phyloP scores from a whole-genome alignment of 768 basidiomycete species.

The Panaeolus cyanescens region DNA sequence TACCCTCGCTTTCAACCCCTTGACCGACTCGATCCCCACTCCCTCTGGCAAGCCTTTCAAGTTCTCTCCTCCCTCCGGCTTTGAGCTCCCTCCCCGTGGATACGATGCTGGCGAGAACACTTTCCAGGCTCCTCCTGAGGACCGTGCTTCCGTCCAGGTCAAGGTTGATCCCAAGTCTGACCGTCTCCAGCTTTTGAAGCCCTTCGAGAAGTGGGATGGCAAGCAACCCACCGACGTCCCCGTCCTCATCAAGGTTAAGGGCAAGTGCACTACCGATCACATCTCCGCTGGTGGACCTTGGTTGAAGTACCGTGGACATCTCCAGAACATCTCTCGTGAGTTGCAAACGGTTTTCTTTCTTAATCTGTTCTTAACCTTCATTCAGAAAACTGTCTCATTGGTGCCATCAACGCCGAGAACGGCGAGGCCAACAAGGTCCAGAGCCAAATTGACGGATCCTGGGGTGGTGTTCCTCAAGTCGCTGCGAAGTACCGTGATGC shows the following conservation, averaged over 20 bases:
- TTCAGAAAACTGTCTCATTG: constrained; percentile 93
- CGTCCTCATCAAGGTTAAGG: constrained; percentile 96
- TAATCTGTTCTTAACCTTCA: constrained; percentile 10
- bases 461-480: constrained; percentile 80
- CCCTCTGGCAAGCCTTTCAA: constrained; percentile 96
- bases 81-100: constrained; percentile 92
- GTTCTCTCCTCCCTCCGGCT: constrained; percentile 89
- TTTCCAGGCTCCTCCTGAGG: constrained; percentile 90
- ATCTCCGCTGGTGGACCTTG: constrained; percentile 98
- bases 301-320: constrained; percentile 99
- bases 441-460: constrained; percentile 89
- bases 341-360: constrained; percentile 11
- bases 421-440: constrained; percentile 95
- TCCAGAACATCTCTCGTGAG: constrained; percentile 95
- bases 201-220: constrained; percentile 93
- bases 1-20: constrained; percentile 92
- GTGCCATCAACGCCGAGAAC: constrained; percentile 95
- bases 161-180: constrained; percentile 84
- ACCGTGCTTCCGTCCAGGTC: constrained; percentile 83
- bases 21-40: constrained; percentile 87
- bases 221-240: constrained; percentile 89
- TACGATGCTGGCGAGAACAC: constrained; percentile 98
- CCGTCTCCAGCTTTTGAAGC: constrained; percentile 87
- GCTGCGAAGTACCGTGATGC: constrained; percentile 87
- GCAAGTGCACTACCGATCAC: constrained; percentile 99